Base-by-base conservation (phyloP, 306 rosid species). In the Citrullus mucosospermus region DNA sequence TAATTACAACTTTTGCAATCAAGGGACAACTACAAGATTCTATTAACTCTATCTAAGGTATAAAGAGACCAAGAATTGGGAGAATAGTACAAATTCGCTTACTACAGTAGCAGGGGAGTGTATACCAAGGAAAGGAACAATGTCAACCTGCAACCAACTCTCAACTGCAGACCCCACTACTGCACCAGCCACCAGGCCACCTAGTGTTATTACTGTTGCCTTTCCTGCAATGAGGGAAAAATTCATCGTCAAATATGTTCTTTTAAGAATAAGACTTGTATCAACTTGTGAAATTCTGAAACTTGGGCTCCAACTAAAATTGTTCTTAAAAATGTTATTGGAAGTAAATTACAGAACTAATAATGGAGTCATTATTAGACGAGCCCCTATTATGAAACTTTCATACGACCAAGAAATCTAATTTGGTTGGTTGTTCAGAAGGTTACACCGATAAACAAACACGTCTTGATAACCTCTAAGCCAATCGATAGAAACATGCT, bases 31-130 rank as follows among this genome's bases (percentile, higher is more conserved):
- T 82, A 78, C 74, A 58, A 63, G 7, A 50, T 78, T 77, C 80
- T 63, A 61, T 85, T 17, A 75, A 72, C 78, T 77, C 84, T 90
- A 96, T 88, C 97, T 85, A 83, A 96, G 82, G 89, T 86, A 95
- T 86, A 95, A 85, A 78, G 99, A 95, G 82, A 91, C 96, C 85
- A 92, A 87, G 83, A 95, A 90, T 83, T 95, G 97, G 75, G 95
- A 95, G 70, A 95, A n/a, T 46, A 95, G 85, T 74, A 95, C 77
- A 82, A 95, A 83, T 89, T 95, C 99, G 67, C 91, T 86, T 73
- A 92, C 89, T 82, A 95, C 90, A 61, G 97, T 91, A 78, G 97
- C 99, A 83, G 99, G 99, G 78, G 96, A 92, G 85, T 87, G 93
- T 78, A 95, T 82, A 80, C 97, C 99, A 69, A 95, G 89, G 85